A percentile compares a stretch with the other conserved stretches of the same genome.
Conservation (phyloP, 2,329 filamentous ascomycete species). For the Diplodia corticola region DNA sequence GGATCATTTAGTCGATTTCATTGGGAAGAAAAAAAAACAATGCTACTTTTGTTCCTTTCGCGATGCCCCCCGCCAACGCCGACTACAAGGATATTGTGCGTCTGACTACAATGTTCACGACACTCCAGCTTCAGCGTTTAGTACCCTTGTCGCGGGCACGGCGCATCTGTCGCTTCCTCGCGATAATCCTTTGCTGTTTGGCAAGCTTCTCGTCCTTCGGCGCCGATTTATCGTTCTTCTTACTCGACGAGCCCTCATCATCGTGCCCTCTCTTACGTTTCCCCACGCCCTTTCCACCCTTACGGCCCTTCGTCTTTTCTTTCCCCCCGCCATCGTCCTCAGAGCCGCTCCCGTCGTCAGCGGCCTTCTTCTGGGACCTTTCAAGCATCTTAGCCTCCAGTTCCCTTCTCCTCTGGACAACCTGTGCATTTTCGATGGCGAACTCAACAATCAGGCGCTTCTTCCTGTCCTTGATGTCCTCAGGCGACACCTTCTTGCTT, state of each 20-base stretch:
- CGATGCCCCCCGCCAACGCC: background rate
- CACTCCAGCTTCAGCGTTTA: background rate
- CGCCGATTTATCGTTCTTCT: conserved; percentile 41
- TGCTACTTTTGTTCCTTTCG: background rate
- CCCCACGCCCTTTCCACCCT: background rate
- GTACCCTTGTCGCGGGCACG: conserved; percentile 51
- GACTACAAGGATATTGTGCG: background rate
- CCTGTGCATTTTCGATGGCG: conserved; percentile 95
- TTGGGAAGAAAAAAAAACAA: background rate
- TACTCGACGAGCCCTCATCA: conserved; percentile 32
- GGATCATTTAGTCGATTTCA: background rate
- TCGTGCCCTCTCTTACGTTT: conserved; percentile 23
- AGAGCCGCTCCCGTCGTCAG: conserved; percentile 41
- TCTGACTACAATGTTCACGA: background rate
- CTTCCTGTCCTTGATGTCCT: conserved; percentile 68
- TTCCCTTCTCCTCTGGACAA: conserved; percentile 76
- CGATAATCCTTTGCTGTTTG: conserved; percentile 75
- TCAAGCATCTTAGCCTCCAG: conserved; percentile 59
- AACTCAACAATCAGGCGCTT: conserved; percentile 94
- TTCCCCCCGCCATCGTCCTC: conserved; percentile 44
- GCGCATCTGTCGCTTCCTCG: conserved; percentile 77
- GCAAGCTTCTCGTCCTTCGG: conserved; percentile 55
- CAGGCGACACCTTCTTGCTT: conserved; percentile 40
- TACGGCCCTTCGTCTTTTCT: conserved; percentile 34
- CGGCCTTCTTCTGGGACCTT: conserved; percentile 43